phyloP scores from a whole-genome alignment of 2,329 filamentous ascomycete species.

The Xylariomycetidae sp. region DNA sequence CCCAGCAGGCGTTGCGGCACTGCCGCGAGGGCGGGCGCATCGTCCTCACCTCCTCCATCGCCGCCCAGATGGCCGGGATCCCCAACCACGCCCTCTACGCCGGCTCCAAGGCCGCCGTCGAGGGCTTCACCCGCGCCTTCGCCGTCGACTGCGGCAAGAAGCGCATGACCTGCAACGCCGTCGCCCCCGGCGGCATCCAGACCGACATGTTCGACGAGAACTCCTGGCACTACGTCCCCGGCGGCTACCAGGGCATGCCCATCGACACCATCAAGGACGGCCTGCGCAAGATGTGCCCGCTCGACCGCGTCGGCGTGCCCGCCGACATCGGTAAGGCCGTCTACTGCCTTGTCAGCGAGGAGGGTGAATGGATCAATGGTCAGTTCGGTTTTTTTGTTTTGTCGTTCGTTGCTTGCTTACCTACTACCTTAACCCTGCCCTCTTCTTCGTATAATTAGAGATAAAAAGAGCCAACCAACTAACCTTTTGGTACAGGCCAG shows the following conservation, averaged over 20 bases:
- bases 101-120: constrained; percentile 65
- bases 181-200: constrained; percentile 67
- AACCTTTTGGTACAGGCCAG: constrained; percentile 24
- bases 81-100: constrained; percentile 67
- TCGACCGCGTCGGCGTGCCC: constrained; percentile 52
- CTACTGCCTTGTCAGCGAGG: constrained; percentile 47
- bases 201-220: constrained; percentile 72
- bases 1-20: constrained; percentile 67
- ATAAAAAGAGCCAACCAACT: too few relatives aligned
- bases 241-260: constrained; percentile 44
- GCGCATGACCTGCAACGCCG: constrained; percentile 66
- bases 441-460: not conserved
- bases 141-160: constrained; percentile 64
- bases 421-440: too few relatives aligned
- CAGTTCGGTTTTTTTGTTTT: constrained; percentile 24
- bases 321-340: constrained; percentile 54
- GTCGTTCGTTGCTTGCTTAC: too few relatives aligned
- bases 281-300: constrained; percentile 51
- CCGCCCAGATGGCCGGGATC: constrained; percentile 58
- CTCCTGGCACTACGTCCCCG: constrained; percentile 59
- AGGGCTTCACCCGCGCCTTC: constrained; percentile 66
- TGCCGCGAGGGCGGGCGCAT: constrained; percentile 64
- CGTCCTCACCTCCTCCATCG: constrained; percentile 67
- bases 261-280: constrained; percentile 48
- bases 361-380: constrained; percentile 63